phyloP scores from a whole-genome alignment of 257 asterid genomes.

The Nicotiana noctiflora region DNA sequence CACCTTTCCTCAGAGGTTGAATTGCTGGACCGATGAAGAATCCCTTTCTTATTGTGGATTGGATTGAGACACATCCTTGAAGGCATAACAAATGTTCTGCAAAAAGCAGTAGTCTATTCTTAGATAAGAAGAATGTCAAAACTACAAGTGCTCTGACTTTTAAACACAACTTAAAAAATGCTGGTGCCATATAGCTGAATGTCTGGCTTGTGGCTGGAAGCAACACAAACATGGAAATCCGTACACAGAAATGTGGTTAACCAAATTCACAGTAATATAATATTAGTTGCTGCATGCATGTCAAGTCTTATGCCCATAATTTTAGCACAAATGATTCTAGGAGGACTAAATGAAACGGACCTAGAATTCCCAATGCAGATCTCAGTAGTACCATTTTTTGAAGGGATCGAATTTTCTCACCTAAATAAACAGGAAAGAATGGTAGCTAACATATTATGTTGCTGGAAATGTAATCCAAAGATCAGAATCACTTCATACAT shows the following conservation, averaged over 20 bases:
- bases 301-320: background rate
- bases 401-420: background rate
- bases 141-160: background rate
- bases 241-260: background rate
- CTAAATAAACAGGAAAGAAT: background rate
- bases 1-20: constrained; percentile 44
- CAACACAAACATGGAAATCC: background rate
- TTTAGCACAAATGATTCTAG: background rate
- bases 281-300: background rate
- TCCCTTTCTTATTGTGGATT: constrained; percentile 77
- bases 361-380: background rate
- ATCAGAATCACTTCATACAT: background rate
- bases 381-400: background rate
- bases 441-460: background rate
- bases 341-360: background rate
- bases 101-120: constrained; percentile 15
- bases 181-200: background rate
- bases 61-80: constrained; percentile 95
- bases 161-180: background rate
- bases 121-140: background rate
- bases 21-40: constrained; percentile 54
- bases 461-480: constrained; percentile 1
- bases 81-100: constrained; percentile 95
- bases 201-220: background rate
- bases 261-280: background rate